phyloP scores from a whole-genome alignment of 2,329 filamentous ascomycete genomes.

The Leptosphaerulina australis region DNA sequence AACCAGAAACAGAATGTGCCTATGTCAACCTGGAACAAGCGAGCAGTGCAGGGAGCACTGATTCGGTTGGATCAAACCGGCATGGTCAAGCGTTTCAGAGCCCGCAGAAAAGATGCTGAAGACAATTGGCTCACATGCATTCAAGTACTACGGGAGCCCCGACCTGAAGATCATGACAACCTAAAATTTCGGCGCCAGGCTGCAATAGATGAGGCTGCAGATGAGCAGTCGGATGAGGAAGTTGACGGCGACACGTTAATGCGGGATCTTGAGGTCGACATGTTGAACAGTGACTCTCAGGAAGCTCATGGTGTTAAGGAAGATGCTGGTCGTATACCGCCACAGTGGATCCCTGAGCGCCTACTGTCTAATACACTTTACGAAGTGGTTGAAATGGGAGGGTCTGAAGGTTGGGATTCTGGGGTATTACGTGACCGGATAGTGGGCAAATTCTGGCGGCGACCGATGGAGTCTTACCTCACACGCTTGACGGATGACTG shows the following conservation, averaged over 20 bases:
- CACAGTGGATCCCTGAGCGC: slow-evolving; percentile 62
- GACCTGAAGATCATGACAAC: slow-evolving; percentile 42
- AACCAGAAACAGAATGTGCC: slow-evolving; percentile 36
- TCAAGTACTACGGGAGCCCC: slow-evolving; percentile 49
- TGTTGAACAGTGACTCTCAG: slow-evolving; percentile 29
- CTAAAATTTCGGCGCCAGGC: slow-evolving; percentile 38
- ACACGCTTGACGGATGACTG: slow-evolving; percentile 61
- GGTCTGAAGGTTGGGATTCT: slow-evolving; percentile 58
- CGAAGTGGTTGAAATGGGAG: slow-evolving; percentile 55
- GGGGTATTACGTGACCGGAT: slow-evolving; percentile 47
- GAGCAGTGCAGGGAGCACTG: slow-evolving; percentile 48
- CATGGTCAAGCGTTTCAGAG: slow-evolving; percentile 48
- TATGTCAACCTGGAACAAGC: slow-evolving; percentile 46
- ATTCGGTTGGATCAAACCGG: slow-evolving; percentile 50
- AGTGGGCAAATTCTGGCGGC: slow-evolving; percentile 60
- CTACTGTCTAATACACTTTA: slow-evolving; percentile 60
- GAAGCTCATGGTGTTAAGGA: slow-evolving; percentile 27
- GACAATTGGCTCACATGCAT: slow-evolving; percentile 46
- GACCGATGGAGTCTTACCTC: slow-evolving; percentile 61
- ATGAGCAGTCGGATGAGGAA: slow-evolving; percentile 39
- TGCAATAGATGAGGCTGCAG: slow-evolving; percentile 15
- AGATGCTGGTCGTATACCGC: slow-evolving; percentile 47
- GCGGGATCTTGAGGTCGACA: slow-evolving; percentile 42
- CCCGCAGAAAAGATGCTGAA: slow-evolving; percentile 34
- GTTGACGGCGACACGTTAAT: slow-evolving; percentile 38